phyloP scores from a whole-genome alignment of 208 protist genomes.

The Crithidia thermophila region DNA sequence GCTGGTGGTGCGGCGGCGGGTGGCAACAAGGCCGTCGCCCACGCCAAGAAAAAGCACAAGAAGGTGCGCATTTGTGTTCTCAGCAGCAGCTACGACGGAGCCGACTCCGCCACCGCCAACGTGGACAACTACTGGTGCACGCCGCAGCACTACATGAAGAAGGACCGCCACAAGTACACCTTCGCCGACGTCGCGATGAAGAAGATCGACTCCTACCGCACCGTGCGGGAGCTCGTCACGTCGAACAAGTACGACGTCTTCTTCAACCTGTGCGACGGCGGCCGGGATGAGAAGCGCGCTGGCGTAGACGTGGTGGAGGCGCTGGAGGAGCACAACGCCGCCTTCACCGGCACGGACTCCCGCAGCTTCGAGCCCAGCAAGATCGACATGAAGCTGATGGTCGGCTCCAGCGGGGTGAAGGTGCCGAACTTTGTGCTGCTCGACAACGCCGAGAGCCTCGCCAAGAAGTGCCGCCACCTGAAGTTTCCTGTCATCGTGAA shows the following conservation, averaged over 20 bases:
- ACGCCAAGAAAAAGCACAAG: constrained; percentile 32
- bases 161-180: constrained; percentile 68
- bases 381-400: constrained; percentile 91
- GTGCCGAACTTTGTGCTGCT: constrained; percentile 88
- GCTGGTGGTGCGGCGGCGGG: not conserved
- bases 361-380: constrained; percentile 89
- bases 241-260: constrained; percentile 88
- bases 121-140: constrained; percentile 87
- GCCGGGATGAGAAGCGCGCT: constrained; percentile 80
- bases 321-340: constrained; percentile 87
- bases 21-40: not conserved
- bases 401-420: constrained; percentile 72
- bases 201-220: constrained; percentile 77
- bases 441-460: constrained; percentile 59
- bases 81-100: constrained; percentile 84
- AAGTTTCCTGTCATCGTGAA: constrained; percentile 92
- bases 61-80: constrained; percentile 79
- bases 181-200: constrained; percentile 71
- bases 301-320: constrained; percentile 84
- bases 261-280: constrained; percentile 92
- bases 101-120: constrained; percentile 69
- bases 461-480: constrained; percentile 85
- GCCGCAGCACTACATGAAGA: constrained; percentile 78
- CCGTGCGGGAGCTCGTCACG: constrained; percentile 74
- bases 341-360: constrained; percentile 89